A percentile compares a stretch with the other conserved stretches of the same genome.
Evolutionary conservation across 2,329 filamentous ascomycete genomes (phyloP).

Genomic region (Fusarium circinatum): DNA sequence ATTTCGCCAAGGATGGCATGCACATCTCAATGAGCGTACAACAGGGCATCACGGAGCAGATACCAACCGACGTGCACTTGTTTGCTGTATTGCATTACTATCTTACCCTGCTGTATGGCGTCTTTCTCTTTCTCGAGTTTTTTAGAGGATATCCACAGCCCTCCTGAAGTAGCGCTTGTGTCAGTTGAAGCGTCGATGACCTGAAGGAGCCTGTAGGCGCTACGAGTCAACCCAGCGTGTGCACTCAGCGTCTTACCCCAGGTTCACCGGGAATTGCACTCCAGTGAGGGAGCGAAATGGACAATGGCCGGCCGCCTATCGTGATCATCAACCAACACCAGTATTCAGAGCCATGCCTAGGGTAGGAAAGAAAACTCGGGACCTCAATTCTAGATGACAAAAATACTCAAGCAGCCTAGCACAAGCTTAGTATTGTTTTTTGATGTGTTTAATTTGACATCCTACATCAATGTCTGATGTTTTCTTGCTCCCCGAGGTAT

Average conservation of each 20-base stretch:
- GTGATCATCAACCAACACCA: constrained; percentile 24
- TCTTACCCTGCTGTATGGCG: constrained; percentile 6
- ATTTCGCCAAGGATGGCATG: constrained; percentile 16
- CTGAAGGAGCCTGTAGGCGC: constrained; percentile 14
- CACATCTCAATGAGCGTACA: constrained; percentile 7
- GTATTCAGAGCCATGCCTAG: constrained; percentile 15
- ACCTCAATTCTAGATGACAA: background rate
- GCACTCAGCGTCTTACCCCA: constrained; percentile 28
- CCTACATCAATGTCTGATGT: background rate
- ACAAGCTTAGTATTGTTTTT: rapidly evolving
- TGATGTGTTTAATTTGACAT: background rate
- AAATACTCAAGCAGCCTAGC: rapidly evolving
- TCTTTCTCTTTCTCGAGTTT: constrained; percentile 10
- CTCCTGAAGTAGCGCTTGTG: constrained; percentile 26
- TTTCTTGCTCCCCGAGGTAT: background rate
- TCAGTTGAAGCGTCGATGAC: constrained; percentile 29
- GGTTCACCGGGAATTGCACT: constrained; percentile 23
- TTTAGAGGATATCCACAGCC: constrained; percentile 2
- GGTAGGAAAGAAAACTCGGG: background rate
- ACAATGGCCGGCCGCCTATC: constrained; percentile 33
- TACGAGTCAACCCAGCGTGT: constrained; percentile 22
- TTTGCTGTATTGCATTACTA: constrained; percentile 9
- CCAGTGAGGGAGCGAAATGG: constrained; percentile 7
- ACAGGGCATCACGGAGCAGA: background rate
- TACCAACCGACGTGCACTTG: constrained; percentile 20